Base-by-base conservation (phyloP, 2,329 filamentous ascomycete genomes). In the Aureobasidium sp. region DNA sequence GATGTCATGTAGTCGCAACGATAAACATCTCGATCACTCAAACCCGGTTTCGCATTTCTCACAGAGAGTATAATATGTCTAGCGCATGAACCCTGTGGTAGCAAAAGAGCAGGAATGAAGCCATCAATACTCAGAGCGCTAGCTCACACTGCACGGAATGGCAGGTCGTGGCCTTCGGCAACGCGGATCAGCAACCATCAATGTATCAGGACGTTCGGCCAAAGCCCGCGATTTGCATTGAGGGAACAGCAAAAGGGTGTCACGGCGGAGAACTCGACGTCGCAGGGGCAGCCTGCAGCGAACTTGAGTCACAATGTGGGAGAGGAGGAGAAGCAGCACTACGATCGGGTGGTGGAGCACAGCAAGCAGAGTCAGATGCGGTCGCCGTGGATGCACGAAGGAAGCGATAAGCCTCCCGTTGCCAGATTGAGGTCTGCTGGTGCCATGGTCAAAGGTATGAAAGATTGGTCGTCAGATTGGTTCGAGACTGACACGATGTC, bases 361-460 rank as follows among this genome's bases (percentile, higher is more conserved):
- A 74, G 74, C 41, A 79, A 79, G 61, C 70, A 76, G 44, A 75
- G 77, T 55, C 82, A 84, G 57, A 71, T 79, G 44, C 73, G 79
- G 45, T 76, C 81, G 29, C 84, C 84, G 60, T 86, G 84, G 84
- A 80, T 82, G 58, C 74, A 82, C 14, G 76, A 84, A 58, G 79
- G 81, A 3, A 78, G 78, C 37, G 78, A 81, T 57, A 61, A 70
- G 32, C 74, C 79, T n/a, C 81, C 80, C 5, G 79, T 81, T 3
- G 71, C 71, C 53, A 65, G 73, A 53, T 65, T 74, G 58, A 67
- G 74, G 29, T 72, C 70, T 56, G 76, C 79, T 66, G 69, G 78
- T 57, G 75, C 76, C 11, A 85, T 85, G 81, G 82, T 79, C 2
- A 85, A 84, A 66, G 83, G 81, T 80, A 65, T 21, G 34, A 16